Percentiles rank a stretch among this genome's conserved stretches.
These are phyloP conservation scores for Cordia subcordata DNA, from an alignment of 257 asterid genomes.

Conservation along the genomic window DNA sequence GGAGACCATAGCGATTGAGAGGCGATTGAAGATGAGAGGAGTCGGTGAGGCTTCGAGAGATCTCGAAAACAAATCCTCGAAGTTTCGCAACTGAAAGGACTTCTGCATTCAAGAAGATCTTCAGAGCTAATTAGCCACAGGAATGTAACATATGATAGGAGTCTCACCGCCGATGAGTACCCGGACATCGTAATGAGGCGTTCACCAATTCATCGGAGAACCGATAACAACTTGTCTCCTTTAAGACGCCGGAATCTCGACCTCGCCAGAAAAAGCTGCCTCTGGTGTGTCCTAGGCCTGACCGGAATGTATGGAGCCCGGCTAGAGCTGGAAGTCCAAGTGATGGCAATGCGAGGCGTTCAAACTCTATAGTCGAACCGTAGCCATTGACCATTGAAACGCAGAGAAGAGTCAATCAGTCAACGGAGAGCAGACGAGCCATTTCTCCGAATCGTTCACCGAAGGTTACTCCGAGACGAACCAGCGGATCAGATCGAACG, in stretches of 20 bases:
- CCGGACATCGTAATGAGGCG: conserved; percentile 50
- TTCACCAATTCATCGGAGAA: conserved; percentile 29
- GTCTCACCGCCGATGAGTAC: conserved; percentile 21
- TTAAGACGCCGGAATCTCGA: conserved; percentile 37
- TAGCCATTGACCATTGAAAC: conserved; percentile 57
- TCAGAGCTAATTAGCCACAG: too few species aligned
- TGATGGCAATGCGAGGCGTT: conserved; percentile 43
- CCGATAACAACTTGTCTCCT: conserved; percentile 33
- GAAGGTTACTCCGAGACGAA: conserved; percentile 47
- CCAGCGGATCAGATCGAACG: conserved; percentile 33
- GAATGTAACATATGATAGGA: conserved; percentile 43
- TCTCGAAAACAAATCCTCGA: conserved; percentile 88
- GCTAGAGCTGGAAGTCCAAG: conserved; percentile 35
- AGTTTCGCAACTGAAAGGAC: conserved; percentile 92
- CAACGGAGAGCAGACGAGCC: conserved; percentile 43
- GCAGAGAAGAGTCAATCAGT: conserved; percentile 37
- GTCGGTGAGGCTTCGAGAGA: conserved; percentile 71
- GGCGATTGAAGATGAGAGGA: conserved; percentile 58
- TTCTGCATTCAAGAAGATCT: conserved; percentile 61
- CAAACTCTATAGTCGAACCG: conserved; percentile 51
- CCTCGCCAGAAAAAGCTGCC: conserved; percentile 40
- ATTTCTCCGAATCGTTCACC: conserved; percentile 59
- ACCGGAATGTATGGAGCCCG: conserved; percentile 46
- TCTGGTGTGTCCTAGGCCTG: conserved; percentile 50
- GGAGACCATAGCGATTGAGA: conserved; percentile 57